Percentiles rank a stretch among this genome's conserved stretches.
phyloP scores from a whole-genome alignment of 768 basidiomycete genomes.

The Cystofilobasidium bisporidii region DNA sequence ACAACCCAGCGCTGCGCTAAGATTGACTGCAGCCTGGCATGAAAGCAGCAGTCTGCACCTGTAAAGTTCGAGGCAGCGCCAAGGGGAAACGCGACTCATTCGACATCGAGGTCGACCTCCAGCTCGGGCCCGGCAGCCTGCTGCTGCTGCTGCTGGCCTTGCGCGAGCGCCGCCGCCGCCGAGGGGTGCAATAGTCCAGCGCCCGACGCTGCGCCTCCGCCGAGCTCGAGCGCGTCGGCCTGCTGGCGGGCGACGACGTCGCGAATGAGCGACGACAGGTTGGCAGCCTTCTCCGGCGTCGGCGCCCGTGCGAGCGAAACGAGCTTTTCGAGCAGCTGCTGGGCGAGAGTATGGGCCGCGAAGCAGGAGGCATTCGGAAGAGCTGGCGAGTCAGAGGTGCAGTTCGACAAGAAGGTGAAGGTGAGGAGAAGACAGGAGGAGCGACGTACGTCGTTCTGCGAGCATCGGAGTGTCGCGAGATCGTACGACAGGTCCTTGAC shows the following conservation, averaged over 20 bases:
- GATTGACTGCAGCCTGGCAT: no score
- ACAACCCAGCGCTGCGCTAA: no score
- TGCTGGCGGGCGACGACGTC: constrained; percentile 12
- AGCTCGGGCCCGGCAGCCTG: not conserved
- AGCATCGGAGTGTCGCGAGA: constrained; percentile 1
- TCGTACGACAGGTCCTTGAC: not conserved
- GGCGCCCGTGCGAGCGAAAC: constrained; percentile 20
- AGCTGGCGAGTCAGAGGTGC: no score
- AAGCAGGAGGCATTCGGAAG: no score
- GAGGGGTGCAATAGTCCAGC: not conserved
- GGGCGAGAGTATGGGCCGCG: no score
- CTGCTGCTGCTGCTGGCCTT: no score
- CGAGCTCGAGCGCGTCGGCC: not conserved
- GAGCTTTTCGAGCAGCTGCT: constrained; percentile 18
- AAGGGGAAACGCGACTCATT: not conserved
- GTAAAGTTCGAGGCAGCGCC: no score
- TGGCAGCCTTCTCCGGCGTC: constrained; percentile 13
- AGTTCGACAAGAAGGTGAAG: no score
- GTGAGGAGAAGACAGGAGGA: not conserved
- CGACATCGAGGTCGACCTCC: not conserved
- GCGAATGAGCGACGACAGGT: constrained; percentile 13
- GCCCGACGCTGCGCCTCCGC: not conserved
- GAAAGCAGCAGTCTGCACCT: no score
- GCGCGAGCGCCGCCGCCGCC: not conserved
- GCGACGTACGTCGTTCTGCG: constrained; percentile 12